phyloP scores from a whole-genome alignment of 352 stramenopile species.

The Saprolegnia diclina region DNA sequence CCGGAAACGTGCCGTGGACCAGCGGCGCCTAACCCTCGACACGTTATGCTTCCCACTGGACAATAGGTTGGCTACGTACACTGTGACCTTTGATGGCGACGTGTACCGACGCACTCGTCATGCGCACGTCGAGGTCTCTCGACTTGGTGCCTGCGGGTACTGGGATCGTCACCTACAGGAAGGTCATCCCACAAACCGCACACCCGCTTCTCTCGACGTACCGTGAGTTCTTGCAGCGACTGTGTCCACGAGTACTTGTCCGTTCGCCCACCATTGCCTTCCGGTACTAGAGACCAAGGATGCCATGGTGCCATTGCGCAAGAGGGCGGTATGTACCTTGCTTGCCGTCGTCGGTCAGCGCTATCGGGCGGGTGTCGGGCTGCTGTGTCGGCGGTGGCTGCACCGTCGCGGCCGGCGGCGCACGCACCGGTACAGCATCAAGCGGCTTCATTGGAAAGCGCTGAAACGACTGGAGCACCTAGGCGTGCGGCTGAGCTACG shows the following conservation, averaged over 20 bases:
- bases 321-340: slow-evolving; percentile 41
- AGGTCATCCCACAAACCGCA: neutral
- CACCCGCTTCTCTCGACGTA: slow-evolving; percentile 32
- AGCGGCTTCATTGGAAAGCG: slow-evolving; percentile 61
- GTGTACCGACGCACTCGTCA: slow-evolving; percentile 81
- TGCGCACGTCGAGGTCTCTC: slow-evolving; percentile 88
- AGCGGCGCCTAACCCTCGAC: slow-evolving; percentile 25
- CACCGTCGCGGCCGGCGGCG: neutral
- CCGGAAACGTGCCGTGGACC: slow-evolving; percentile 83
- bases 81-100: slow-evolving; percentile 58
- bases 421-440: slow-evolving; percentile 29
- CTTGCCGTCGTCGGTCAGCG: slow-evolving; percentile 54
- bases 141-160: slow-evolving; percentile 85
- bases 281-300: slow-evolving; percentile 48
- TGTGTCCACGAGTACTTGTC: slow-evolving; percentile 97
- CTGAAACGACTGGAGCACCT: slow-evolving; percentile 55
- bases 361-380: neutral
- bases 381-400: neutral
- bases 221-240: slow-evolving; percentile 91
- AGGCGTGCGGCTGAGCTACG: slow-evolving; percentile 8
- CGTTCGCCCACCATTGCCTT: slow-evolving; percentile 84
- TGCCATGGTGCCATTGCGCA: slow-evolving; percentile 4
- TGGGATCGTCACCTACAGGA: slow-evolving; percentile 66
- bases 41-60: neutral
- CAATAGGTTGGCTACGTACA: neutral